A percentile compares a stretch with the other conserved stretches of the same genome.
phyloP scores from a whole-genome alignment of 2,329 filamentous ascomycete genomes.

The Scolecobasidium constrictum region DNA sequence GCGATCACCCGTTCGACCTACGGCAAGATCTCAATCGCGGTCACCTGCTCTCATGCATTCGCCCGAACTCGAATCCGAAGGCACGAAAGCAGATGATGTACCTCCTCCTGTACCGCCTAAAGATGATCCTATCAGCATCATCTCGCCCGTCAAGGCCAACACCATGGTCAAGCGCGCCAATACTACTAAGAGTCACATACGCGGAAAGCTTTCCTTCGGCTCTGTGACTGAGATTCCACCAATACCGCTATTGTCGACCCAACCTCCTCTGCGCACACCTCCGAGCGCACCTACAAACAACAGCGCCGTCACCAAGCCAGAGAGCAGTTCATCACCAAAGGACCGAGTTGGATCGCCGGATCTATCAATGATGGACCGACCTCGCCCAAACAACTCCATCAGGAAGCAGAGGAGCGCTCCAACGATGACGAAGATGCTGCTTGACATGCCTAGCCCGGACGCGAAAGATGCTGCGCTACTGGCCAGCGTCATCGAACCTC shows the following conservation, averaged over 20 bases:
- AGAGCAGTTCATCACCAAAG: background rate
- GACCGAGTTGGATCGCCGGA: background rate
- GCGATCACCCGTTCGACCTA: background rate
- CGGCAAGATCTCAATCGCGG: background rate
- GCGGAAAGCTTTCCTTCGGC: background rate
- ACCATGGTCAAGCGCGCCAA: background rate
- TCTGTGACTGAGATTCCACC: background rate
- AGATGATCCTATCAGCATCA: too few species aligned
- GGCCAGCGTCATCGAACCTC: background rate
- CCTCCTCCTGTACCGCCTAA: background rate
- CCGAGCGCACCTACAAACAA: background rate
- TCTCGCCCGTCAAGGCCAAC: background rate
- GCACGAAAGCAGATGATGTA: background rate
- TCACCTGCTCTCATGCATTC: background rate
- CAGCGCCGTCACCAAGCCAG: background rate
- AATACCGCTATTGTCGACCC: background rate
- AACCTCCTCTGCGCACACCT: background rate
- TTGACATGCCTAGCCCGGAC: background rate
- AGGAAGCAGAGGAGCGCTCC: constrained; percentile 1
- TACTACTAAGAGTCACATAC: background rate
- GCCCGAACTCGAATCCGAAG: background rate
- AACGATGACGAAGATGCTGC: background rate
- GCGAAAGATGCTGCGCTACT: background rate
- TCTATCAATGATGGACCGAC: background rate
- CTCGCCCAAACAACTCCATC: background rate